Base-by-base conservation (phyloP, 495 filamentous ascomycete genomes). In the Parathielavia appendiculata region DNA sequence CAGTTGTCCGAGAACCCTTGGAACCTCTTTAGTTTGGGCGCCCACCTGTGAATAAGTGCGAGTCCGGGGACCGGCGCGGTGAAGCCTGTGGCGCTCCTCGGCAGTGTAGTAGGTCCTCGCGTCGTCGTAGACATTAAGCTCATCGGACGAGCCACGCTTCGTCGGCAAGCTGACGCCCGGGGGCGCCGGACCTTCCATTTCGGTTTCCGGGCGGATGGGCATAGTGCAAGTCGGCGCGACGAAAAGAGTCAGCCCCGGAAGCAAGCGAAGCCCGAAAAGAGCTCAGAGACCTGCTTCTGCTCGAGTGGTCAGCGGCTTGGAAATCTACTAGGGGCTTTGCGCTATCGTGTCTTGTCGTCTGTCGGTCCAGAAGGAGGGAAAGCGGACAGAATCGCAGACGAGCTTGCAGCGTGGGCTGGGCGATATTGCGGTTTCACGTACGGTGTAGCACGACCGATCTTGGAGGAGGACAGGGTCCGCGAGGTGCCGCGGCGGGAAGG, bases 61-160 rank as follows among this genome's bases (percentile, higher is more conserved):
- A 19, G 74, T 74, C 39, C 77, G 68, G 16, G 70, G 67, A 16
- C 76, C 73, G 30, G 67, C 70, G 16, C 75, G 68, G 46, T 59
- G 57, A 60, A 73, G 69, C 32, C 57, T 58, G 45, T 80, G 77
- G 43, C 77, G 74, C 36, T 75, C 73, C 16, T 77, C 76, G 43
- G 76, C 68, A 50, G 73, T 66, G 49, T 80, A 80, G 62, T 80
- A 80, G 34, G 75, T 79, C 58, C 63, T 72, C 11, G 77, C 77
- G 66, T 79, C 75, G 56, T 78, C 76, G 56, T 66, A 79, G 23
- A 79, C 69, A 22, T 66, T 68, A 44, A 65, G 54, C 26, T 79
- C 77, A 40, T 75, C 68, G 52, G 60, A 48, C 0, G 67, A 69
- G 16, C 66, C 68, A 36, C 65, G 63, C 36, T 39, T 48, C 44